These are phyloP conservation scores for Pleurostoma richardsiae DNA, from an alignment of 2,329 filamentous ascomycete genomes.

Conservation along the genomic window DNA sequence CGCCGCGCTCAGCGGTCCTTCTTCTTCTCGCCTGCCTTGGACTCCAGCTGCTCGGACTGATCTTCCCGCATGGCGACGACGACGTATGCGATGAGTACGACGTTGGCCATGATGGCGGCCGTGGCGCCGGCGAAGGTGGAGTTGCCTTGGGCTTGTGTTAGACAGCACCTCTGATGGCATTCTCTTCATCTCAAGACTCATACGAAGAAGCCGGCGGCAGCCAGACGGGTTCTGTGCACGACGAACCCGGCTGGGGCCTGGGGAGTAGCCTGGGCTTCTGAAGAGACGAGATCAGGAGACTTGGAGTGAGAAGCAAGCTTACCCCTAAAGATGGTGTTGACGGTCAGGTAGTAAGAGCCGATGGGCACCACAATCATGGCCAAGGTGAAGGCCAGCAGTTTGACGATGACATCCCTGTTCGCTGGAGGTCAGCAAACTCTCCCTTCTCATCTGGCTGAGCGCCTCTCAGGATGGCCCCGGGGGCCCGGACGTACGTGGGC, in stretches of 20 bases:
- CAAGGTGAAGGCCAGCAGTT: constrained; percentile 83
- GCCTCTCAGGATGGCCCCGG: constrained; percentile 11
- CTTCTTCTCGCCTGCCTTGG: constrained; percentile 26
- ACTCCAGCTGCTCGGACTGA: constrained; percentile 41
- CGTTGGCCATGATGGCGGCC: constrained; percentile 85
- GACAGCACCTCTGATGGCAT: too few relatives aligned
- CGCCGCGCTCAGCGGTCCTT: constrained; percentile 35
- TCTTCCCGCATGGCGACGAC: constrained; percentile 91
- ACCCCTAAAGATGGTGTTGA: constrained; percentile 77
- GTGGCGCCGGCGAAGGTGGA: constrained; percentile 79
- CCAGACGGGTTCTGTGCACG: not conserved
- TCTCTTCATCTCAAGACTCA: too few relatives aligned
- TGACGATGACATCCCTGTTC: constrained; percentile 73
- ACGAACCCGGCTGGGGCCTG: not conserved
- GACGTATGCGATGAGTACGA: constrained; percentile 86
- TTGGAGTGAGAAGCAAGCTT: constrained; percentile 15
- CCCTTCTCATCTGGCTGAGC: not conserved
- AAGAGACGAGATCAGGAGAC: not conserved
- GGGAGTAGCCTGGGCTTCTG: not conserved
- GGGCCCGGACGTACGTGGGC: constrained; percentile 55
- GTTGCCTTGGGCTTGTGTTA: constrained; percentile 58
- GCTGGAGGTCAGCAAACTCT: constrained; percentile 2
- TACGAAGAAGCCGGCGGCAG: constrained; percentile 1
- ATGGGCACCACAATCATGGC: constrained; percentile 89
- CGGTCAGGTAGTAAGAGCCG: constrained; percentile 78